phyloP scores from a whole-genome alignment of 352 stramenopile genomes.

The Phytophthora sansomeana region DNA sequence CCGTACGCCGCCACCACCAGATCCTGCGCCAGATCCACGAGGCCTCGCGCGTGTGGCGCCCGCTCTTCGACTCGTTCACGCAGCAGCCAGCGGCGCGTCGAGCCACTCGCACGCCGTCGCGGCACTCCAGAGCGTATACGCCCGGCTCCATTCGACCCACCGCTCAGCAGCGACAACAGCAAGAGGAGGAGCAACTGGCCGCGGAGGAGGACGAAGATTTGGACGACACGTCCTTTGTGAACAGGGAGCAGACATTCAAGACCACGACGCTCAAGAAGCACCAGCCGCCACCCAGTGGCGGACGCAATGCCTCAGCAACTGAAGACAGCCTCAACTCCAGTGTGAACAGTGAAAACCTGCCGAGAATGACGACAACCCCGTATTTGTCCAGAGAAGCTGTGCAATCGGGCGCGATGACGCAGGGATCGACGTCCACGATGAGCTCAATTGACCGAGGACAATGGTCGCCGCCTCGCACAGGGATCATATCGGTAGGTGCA shows the following conservation, averaged over 20 bases:
- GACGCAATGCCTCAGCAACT: slow-evolving; percentile 40
- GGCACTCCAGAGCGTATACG: slow-evolving; percentile 38
- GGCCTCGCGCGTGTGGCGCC: slow-evolving; percentile 74
- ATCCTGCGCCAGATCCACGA: slow-evolving; percentile 81
- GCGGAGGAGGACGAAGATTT: slow-evolving; percentile 35
- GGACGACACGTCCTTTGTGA: slow-evolving; percentile 53
- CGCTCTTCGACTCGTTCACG: slow-evolving; percentile 80
- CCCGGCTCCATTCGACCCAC: slow-evolving; percentile 25
- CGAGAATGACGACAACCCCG: slow-evolving; percentile 69
- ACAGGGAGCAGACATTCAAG: slow-evolving; percentile 71
- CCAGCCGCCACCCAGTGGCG: slow-evolving; percentile 22
- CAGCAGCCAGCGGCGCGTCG: slow-evolving; percentile 52
- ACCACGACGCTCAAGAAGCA: slow-evolving; percentile 70
- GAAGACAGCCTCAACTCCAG: slow-evolving; percentile 69
- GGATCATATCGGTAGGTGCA: slow-evolving; percentile 53
- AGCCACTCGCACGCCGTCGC: slow-evolving; percentile 51
- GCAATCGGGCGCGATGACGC: slow-evolving; percentile 33
- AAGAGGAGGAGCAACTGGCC: slow-evolving; percentile 20
- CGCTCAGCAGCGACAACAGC: neutral
- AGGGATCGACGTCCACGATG: slow-evolving; percentile 54
- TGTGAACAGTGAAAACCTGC: slow-evolving; percentile 68
- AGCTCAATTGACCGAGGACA: slow-evolving; percentile 54
- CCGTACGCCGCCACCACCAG: slow-evolving; percentile 75
- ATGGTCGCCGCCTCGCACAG: slow-evolving; percentile 67
- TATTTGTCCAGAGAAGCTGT: slow-evolving; percentile 60